A percentile compares a stretch with the other conserved stretches of the same genome.
Conservation (phyloP, 2,329 filamentous ascomycete genomes). For the Pleurostoma richardsiae region DNA sequence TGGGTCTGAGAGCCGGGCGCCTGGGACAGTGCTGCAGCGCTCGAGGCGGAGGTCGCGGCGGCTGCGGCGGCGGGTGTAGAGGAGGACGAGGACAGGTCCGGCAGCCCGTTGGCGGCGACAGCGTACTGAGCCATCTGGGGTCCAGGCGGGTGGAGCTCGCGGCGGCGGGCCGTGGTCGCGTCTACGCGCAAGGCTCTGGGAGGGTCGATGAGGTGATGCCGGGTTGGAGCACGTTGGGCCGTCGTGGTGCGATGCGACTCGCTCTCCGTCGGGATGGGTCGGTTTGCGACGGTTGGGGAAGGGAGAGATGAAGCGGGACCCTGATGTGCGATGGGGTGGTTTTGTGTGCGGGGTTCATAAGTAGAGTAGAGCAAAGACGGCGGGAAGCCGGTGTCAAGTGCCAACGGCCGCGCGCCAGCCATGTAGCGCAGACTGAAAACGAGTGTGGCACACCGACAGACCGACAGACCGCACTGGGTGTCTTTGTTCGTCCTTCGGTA, state of each 20-base stretch:
- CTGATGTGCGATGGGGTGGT: not conserved
- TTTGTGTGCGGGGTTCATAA: slow-evolving; percentile 4
- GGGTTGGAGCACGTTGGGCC: not conserved
- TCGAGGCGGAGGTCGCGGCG: slow-evolving; percentile 3
- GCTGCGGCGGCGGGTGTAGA: slow-evolving; percentile 7
- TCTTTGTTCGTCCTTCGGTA: no score
- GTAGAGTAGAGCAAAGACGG: not conserved
- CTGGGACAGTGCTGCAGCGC: slow-evolving; percentile 2
- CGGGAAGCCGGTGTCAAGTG: no score
- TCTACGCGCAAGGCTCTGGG: not conserved
- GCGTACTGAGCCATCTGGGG: slow-evolving; percentile 17
- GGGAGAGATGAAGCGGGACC: slow-evolving; percentile 8
- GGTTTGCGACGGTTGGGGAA: slow-evolving; percentile 24
- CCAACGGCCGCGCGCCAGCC: no score
- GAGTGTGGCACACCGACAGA: no score
- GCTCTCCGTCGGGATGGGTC: slow-evolving; percentile 15
- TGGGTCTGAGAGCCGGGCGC: slow-evolving; percentile 8
- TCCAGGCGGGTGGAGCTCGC: slow-evolving; percentile 5
- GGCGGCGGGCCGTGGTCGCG: not conserved
- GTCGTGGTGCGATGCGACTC: slow-evolving; percentile 7
- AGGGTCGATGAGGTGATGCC: not conserved
- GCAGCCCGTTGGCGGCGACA: slow-evolving; percentile 8
- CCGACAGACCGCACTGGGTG: no score
- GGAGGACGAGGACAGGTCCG: slow-evolving; percentile 9
- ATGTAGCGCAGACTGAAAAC: no score